Evolutionary conservation across 805 yeast species (phyloP), one percentile per base, ranked within the genome.

Genomic region (Pichia ethanolica): DNA sequence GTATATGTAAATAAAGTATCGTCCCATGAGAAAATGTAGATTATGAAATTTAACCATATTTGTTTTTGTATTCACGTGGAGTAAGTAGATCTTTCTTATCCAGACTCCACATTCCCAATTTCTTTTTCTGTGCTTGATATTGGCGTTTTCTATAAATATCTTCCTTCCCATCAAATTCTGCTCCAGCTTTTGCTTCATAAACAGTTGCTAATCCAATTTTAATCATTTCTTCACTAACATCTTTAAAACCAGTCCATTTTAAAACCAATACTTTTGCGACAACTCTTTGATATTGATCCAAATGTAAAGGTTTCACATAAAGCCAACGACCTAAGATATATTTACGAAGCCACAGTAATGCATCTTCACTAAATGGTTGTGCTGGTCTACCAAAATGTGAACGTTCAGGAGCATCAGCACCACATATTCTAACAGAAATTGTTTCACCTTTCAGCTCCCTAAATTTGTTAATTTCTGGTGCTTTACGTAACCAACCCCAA

Each of bases 341-440:
- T 12, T 67, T 56, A 36, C 83, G 71, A 35, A 93, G 70, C 97
- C 97, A 93, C 5, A 59, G 60, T 49, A 90, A 65, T 0, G 97
- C 93, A 56, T 93, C 97, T 39, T 82, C 87, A 35, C 93, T 80
- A 61, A 67, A 86, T 0, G 93, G 91, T 63, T 93, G 99, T 0
- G 96, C 85, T 0, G 95, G 89, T 52, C 86, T 85, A 1, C 99
- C 99, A 66, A 88, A 93, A 70, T 93, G 97, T 1, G 95, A 78
- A 40, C 95, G 71, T 62, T 93, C 99, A 1, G 99, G 99, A 0
- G 99, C 99, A 72, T 93, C 99, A 13, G 91, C 83, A 0, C 97
- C 99, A 66, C 93, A 86, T 25, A 93, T 69, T 44, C 99, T 73
- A 5, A 93, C 78, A 65, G 84, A 82, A 36, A 93, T 70, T 0